Evolutionary conservation across 805 yeast species (phyloP).

Genomic region (Maudiozyma turicensis): DNA sequence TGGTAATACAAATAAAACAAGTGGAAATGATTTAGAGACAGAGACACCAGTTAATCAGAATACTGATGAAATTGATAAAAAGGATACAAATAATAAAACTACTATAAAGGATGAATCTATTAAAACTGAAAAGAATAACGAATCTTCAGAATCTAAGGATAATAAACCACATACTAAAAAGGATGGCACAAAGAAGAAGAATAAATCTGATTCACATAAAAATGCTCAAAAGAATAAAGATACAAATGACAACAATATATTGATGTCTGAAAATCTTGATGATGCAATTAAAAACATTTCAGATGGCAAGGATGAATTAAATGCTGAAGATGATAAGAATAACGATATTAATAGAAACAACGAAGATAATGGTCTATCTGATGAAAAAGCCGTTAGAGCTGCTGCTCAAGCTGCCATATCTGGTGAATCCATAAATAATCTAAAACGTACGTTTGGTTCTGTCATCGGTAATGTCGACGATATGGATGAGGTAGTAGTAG

Average conservation of each 20-base stretch:
- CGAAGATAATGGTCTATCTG: background rate
- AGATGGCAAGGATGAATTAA: too few species aligned
- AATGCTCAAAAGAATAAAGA: too few species aligned
- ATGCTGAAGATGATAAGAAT: background rate
- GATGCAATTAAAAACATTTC: background rate
- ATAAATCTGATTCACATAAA: too few species aligned
- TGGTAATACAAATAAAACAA: background rate
- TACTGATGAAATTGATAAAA: background rate
- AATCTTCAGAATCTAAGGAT: background rate
- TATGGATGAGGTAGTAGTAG: conserved; percentile 1
- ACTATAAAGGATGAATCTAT: background rate
- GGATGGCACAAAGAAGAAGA: background rate
- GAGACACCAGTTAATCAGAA: too few species aligned
- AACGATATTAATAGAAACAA: background rate
- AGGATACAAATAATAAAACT: background rate
- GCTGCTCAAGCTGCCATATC: conserved; percentile 22
- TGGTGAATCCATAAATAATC: conserved; percentile 12
- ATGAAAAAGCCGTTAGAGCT: conserved; percentile 16
- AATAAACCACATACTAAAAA: background rate
- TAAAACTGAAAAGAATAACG: background rate
- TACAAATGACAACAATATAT: background rate
- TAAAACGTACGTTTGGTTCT: conserved; percentile 11
- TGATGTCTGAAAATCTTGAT: background rate
- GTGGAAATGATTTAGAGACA: too few species aligned
- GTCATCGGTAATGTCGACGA: conserved; percentile 3